Conservation (phyloP, 352 stramenopile genomes). For the Phytophthora hibernalis region DNA sequence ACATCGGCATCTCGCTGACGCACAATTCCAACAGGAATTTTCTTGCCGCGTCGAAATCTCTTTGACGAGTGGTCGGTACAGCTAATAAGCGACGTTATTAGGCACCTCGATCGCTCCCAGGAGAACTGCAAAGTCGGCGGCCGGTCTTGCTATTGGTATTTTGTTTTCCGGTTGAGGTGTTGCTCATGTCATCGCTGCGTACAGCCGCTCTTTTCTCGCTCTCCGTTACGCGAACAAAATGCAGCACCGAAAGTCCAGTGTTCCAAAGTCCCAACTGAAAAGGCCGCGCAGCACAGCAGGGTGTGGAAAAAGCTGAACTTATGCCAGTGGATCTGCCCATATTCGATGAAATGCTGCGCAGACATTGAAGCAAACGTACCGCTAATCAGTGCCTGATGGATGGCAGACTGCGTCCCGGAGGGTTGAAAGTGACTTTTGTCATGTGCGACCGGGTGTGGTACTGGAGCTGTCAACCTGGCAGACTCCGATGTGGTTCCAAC, state of each 20-base stretch:
- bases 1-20: background rate
- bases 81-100: background rate
- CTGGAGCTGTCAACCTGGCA: too few species aligned
- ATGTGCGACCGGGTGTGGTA: too few species aligned
- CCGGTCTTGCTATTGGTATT: background rate
- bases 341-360: background rate
- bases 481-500: background rate
- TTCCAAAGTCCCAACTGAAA: background rate
- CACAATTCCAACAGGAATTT: background rate
- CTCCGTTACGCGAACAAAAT: background rate
- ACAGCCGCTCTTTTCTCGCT: background rate
- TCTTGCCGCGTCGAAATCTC: background rate
- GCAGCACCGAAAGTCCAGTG: background rate
- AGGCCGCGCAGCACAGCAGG: background rate
- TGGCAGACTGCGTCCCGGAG: too few species aligned
- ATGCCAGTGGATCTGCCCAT: background rate
- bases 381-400: too few species aligned
- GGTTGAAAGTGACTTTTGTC: too few species aligned
- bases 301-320: background rate
- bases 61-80: background rate
- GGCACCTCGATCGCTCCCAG: background rate
- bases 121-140: background rate
- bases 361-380: too few species aligned
- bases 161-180: background rate
- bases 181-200: background rate